phyloP scores from a whole-genome alignment of 345 rosid species.

The Erucastrum elatum region DNA sequence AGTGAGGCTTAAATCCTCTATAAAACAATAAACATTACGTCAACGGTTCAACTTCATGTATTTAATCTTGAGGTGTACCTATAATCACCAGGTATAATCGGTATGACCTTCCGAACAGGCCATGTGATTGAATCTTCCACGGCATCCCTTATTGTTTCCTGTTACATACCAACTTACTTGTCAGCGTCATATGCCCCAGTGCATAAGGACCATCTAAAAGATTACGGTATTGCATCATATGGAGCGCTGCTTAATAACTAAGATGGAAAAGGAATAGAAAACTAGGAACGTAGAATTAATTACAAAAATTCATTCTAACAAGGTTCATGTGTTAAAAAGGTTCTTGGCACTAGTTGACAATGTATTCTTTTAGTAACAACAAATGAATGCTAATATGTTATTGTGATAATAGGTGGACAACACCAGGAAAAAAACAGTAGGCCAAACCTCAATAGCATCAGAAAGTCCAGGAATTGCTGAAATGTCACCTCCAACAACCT shows the following conservation, averaged over 20 bases:
- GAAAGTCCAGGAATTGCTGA: constrained; percentile 84
- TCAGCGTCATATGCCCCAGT: constrained; percentile 12
- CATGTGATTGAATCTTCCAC: constrained; percentile 95
- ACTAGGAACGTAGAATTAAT: not conserved
- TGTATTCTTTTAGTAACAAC: constrained; percentile 4
- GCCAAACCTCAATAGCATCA: constrained; percentile 85
- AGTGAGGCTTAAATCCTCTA: constrained; percentile 2
- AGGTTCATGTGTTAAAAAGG: constrained; percentile 9
- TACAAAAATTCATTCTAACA: not conserved
- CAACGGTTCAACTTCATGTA: constrained; percentile 19
- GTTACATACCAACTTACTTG: constrained; percentile 36
- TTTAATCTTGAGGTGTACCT: constrained; percentile 53
- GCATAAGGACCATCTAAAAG: constrained; percentile 15
- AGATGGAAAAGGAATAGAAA: constrained; percentile 16
- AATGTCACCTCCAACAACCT: constrained; percentile 93
- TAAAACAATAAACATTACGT: not conserved
- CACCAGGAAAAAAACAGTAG: constrained; percentile 6
- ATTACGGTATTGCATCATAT: constrained; percentile 7
- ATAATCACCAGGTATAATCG: constrained; percentile 97
- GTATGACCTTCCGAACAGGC: constrained; percentile 97
- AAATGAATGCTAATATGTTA: constrained; percentile 4
- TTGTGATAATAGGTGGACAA: not conserved
- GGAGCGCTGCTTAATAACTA: not conserved
- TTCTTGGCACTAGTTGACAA: not conserved
- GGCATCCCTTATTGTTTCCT: constrained; percentile 92